Evolutionary conservation across 2,329 filamentous ascomycete species (phyloP).

Genomic region (Hymenoscyphus salicellus): DNA sequence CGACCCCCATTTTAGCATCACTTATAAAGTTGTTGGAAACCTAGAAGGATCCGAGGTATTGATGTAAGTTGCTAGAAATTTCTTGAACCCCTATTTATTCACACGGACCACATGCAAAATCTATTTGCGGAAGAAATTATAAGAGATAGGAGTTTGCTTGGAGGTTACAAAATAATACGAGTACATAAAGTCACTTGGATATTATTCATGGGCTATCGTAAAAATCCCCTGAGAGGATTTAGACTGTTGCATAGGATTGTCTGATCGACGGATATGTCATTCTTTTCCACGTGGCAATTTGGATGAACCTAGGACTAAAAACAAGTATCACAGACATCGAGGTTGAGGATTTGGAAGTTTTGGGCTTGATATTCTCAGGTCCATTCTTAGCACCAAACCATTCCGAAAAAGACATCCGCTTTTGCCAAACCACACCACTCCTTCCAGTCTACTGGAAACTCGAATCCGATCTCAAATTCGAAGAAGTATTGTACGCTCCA

Average conservation of each 20-base stretch:
- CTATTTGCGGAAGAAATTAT: neutral
- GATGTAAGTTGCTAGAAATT: neutral
- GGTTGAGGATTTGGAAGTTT: neutral
- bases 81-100: neutral
- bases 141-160: neutral
- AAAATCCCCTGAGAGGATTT: too few species aligned
- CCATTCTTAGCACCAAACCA: neutral
- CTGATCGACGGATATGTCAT: neutral
- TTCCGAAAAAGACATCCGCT: neutral
- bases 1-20: constrained; percentile 3
- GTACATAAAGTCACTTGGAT: too few species aligned
- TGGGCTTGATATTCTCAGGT: neutral
- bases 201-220: too few species aligned
- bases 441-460: neutral
- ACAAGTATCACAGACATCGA: neutral
- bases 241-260: too few species aligned
- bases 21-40: constrained; percentile 11
- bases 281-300: neutral
- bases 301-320: neutral
- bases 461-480: neutral
- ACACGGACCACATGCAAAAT: constrained; percentile 13
- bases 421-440: neutral
- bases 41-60: neutral
- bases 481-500: neutral
- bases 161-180: too few species aligned